Percentiles rank a stretch among this genome's conserved stretches.
phyloP scores from a whole-genome alignment of 1,284 basidiomycete species.

The Cutaneotrichosporon mucoides region DNA sequence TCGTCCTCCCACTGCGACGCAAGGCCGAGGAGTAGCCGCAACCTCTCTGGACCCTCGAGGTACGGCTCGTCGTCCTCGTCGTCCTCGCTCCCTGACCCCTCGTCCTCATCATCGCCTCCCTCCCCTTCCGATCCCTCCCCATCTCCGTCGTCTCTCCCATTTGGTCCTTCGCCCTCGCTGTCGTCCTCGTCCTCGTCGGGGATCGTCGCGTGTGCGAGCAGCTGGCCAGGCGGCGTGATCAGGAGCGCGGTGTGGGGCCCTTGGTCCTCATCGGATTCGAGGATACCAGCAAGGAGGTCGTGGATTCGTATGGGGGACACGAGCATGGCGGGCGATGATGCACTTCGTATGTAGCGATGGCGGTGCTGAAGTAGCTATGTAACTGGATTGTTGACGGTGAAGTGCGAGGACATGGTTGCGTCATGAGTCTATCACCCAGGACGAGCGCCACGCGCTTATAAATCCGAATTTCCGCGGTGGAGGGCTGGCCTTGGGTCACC shows the following conservation, averaged over 20 bases:
- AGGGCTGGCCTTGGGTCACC: no score
- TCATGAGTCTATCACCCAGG: not conserved
- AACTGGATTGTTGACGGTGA: no score
- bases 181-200: constrained; percentile 12
- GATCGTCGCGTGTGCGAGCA: constrained; percentile 21
- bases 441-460: constrained; percentile 3
- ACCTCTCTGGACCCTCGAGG: constrained; percentile 35
- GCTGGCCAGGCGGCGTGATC: constrained; percentile 32
- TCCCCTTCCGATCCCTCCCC: constrained; percentile 9
- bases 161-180: not conserved
- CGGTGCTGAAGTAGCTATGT: no score
- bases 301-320: constrained; percentile 17
- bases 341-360: no score
- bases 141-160: no score
- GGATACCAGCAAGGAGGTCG: constrained; percentile 10
- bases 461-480: constrained; percentile 2
- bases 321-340: constrained; percentile 10
- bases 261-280: constrained; percentile 7
- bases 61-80: constrained; percentile 27
- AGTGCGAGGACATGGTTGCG: not conserved
- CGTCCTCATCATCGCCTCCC: constrained; percentile 2
- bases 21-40: constrained; percentile 34
- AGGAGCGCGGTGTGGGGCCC: constrained; percentile 32
- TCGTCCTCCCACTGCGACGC: constrained; percentile 39
- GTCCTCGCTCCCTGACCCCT: constrained; percentile 5